phyloP scores from a whole-genome alignment of 495 filamentous ascomycete genomes.

The Xylaria scruposa region DNA sequence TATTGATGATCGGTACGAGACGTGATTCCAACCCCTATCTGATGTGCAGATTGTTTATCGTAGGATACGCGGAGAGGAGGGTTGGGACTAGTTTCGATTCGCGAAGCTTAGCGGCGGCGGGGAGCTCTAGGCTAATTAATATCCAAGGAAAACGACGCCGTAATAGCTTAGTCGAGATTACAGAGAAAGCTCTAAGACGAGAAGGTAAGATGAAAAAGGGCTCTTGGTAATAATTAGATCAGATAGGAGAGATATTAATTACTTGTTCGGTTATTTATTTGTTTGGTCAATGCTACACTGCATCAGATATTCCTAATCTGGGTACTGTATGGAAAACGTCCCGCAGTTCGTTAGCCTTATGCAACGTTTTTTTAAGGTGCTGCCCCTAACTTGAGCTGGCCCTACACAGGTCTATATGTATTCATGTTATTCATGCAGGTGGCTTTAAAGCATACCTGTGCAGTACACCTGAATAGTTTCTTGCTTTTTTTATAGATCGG shows the following conservation, averaged over 20 bases:
- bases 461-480: too few relatives aligned
- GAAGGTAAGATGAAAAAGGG: background rate
- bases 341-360: conserved; percentile 3
- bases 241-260: background rate
- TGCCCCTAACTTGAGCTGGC: too few relatives aligned
- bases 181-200: background rate
- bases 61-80: background rate
- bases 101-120: background rate
- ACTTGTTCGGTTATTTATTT: background rate
- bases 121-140: background rate
- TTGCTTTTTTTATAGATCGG: too few relatives aligned
- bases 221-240: background rate
- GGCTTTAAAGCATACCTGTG: too few relatives aligned
- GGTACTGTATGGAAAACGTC: background rate
- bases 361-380: background rate
- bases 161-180: background rate
- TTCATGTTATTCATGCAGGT: too few relatives aligned
- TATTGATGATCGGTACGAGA: background rate
- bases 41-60: background rate
- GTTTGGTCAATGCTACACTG: background rate
- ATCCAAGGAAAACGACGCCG: background rate
- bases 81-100: background rate
- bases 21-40: background rate
- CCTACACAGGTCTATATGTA: too few relatives aligned
- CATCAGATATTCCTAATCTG: background rate